Evolutionary conservation across 441 rosid species (phyloP).

Genomic region (Aquilaria agallochum): DNA sequence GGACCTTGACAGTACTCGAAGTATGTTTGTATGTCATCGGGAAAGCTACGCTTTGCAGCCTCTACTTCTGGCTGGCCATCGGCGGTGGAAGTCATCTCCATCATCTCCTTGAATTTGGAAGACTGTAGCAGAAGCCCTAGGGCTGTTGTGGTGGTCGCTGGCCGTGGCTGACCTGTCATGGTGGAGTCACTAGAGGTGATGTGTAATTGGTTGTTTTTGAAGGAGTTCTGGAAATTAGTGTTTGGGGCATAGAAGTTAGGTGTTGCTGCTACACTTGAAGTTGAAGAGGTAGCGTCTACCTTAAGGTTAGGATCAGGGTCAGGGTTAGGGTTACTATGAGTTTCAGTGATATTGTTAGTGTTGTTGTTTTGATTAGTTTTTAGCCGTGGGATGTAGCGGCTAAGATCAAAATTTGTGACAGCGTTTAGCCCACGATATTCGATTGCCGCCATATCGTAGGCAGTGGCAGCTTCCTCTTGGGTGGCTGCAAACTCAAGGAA

Average conservation of each 20-base stretch:
- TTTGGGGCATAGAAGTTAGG: slow-evolving; percentile 21
- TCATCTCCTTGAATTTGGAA: slow-evolving; percentile 63
- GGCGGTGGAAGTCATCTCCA: slow-evolving; percentile 51
- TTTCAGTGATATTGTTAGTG: background rate
- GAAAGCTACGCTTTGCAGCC: slow-evolving; percentile 52
- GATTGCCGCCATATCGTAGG: slow-evolving; percentile 70
- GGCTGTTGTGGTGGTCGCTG: slow-evolving; percentile 49
- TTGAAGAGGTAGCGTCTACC: background rate
- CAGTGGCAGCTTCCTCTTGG: slow-evolving; percentile 66
- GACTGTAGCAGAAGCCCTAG: slow-evolving; percentile 58
- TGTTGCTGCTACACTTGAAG: slow-evolving; percentile 4
- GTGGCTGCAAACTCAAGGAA: slow-evolving; percentile 33
- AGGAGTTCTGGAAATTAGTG: slow-evolving; percentile 25
- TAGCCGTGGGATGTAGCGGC: slow-evolving; percentile 47
- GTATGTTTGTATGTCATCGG: slow-evolving; percentile 66
- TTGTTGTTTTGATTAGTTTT: slow-evolving; percentile 27
- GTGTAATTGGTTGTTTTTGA: slow-evolving; percentile 14
- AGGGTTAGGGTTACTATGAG: slow-evolving; percentile 11
- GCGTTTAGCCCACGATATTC: slow-evolving; percentile 66
- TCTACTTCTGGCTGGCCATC: slow-evolving; percentile 17
- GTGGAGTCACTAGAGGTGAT: slow-evolving; percentile 5
- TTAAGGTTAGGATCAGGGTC: slow-evolving; percentile 1
- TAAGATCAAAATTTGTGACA: slow-evolving; percentile 61
- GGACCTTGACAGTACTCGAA: slow-evolving; percentile 55
- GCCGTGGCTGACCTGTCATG: slow-evolving; percentile 21